These are phyloP conservation scores for Fusarium tanahbumbuense DNA, from an alignment of 2,329 filamentous ascomycete species.

Conservation along the genomic window DNA sequence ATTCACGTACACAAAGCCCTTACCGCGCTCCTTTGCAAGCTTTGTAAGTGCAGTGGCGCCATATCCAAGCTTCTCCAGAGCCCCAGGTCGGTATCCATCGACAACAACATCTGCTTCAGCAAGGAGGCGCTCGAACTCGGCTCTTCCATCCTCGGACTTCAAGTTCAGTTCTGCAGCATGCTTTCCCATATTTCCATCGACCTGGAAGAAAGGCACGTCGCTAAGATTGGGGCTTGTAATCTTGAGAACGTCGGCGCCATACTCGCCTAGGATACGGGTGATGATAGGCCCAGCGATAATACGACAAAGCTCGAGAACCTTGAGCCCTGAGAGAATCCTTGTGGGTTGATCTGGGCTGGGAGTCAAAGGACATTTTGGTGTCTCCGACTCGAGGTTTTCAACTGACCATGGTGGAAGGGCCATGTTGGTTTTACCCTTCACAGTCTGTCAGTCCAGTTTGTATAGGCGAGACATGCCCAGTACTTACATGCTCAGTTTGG, in stretches of 20 bases:
- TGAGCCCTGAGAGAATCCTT: slow-evolving; percentile 68
- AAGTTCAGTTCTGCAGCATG: slow-evolving; percentile 73
- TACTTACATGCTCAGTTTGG: slow-evolving; percentile 58
- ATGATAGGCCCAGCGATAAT: slow-evolving; percentile 82
- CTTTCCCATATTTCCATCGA: slow-evolving; percentile 79
- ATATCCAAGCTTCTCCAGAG: slow-evolving; percentile 72
- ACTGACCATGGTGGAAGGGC: slow-evolving; percentile 62
- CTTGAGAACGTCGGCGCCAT: slow-evolving; percentile 80
- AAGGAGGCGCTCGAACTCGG: slow-evolving; percentile 68
- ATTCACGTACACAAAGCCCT: slow-evolving; percentile 74
- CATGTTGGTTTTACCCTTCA: slow-evolving; percentile 59
- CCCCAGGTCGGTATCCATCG: slow-evolving; percentile 77
- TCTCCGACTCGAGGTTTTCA: slow-evolving; percentile 60
- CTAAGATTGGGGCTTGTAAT: slow-evolving; percentile 75
- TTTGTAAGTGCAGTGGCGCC: slow-evolving; percentile 65
- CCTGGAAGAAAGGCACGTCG: slow-evolving; percentile 78
- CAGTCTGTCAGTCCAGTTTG: background rate
- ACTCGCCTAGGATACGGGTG: slow-evolving; percentile 76
- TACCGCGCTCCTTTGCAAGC: slow-evolving; percentile 65
- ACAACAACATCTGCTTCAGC: slow-evolving; percentile 72
- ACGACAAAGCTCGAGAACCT: slow-evolving; percentile 79
- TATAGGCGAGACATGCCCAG: accelerated
- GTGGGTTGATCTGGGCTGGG: slow-evolving; percentile 24
- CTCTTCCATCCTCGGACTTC: slow-evolving; percentile 64
- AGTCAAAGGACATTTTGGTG: slow-evolving; percentile 59